Base-by-base conservation (phyloP, 352 stramenopile genomes). In the Globisporangium orthogonon region DNA sequence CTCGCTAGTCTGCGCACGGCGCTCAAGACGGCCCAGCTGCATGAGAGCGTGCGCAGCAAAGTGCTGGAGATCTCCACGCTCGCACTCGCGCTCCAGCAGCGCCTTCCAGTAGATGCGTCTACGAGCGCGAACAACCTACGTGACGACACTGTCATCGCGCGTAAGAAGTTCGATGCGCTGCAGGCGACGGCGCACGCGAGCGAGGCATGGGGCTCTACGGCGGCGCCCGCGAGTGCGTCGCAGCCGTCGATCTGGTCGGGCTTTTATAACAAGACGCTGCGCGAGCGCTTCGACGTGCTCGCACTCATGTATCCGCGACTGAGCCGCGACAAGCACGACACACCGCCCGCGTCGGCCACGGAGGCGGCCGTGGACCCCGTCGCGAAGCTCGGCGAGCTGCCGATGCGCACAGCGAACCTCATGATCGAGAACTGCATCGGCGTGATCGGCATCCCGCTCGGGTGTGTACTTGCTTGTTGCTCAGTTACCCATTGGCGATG, bases 351-450 rank as follows among this genome's bases (percentile, higher is more conserved):
- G 0, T 28, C 39, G 7, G 11, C 46, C 4, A 48, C 50, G 9
- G 67, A 76, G n/a, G 48, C 61, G n/a, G 48, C 61, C 13, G 39
- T 56, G 3, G 72, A 82, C 11, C 54, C 70, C 7, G 57, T 75
- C 7, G 66, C 69, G 11, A 83, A 81, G 56, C 65, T 91, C 15
- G 83, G 83, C 17, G 78, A 91, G 41, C 68, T 95, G 53, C 76
- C 82, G 15, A 66, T 91, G 60, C 79, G 78, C 35, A 88, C 75
- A 2, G 86, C 86, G 55, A 92, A 95, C 59, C 67, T 89, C 53
- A 95, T 95, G 83, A 93, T 95, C 54, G 86, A 95, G 62, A 95
- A 95, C 70, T 93, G 84, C 64, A 88, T 95, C 52, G 86, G 86
- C 48, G 83, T 91, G 37, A 71, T 94, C 6, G 81, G 79, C n/a